Percentiles rank a stretch among this genome's conserved stretches.
Conservation (phyloP, 202 grass and related monocot species). For the Digitaria exilis region DNA sequence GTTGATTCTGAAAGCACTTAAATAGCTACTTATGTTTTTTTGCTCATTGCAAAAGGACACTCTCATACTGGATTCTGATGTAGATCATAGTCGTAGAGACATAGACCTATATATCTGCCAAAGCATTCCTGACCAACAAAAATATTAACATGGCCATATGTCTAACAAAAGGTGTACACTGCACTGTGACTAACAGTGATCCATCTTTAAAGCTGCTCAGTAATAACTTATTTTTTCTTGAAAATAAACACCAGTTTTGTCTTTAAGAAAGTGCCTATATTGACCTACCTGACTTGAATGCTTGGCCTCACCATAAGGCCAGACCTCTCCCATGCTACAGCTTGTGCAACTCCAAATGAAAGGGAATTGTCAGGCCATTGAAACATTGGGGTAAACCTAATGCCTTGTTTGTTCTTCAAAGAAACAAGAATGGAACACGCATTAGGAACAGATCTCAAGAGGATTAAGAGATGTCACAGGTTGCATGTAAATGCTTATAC, state of each 20-base stretch:
- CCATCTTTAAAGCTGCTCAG: not conserved
- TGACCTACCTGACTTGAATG: slow-evolving; percentile 74
- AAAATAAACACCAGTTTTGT: not conserved
- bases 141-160: not conserved
- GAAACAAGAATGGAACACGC: slow-evolving; percentile 19
- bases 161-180: not conserved
- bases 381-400: slow-evolving; percentile 63
- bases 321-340: slow-evolving; percentile 63
- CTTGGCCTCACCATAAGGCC: slow-evolving; percentile 70
- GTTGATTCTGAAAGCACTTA: not conserved
- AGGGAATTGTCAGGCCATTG: slow-evolving; percentile 83
- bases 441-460: slow-evolving; percentile 23
- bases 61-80: not conserved
- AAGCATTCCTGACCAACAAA: not conserved
- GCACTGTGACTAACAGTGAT: not conserved
- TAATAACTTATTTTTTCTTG: not conserved
- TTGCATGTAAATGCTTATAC: slow-evolving; percentile 15
- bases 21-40: not conserved
- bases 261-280: slow-evolving; percentile 33
- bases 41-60: not conserved
- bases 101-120: not conserved
- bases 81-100: not conserved
- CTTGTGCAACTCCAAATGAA: slow-evolving; percentile 68
- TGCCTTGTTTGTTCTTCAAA: slow-evolving; percentile 64
- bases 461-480: slow-evolving; percentile 21